Base-by-base conservation (phyloP, 2,329 filamentous ascomycete genomes). In the Trichophyton equinum region DNA sequence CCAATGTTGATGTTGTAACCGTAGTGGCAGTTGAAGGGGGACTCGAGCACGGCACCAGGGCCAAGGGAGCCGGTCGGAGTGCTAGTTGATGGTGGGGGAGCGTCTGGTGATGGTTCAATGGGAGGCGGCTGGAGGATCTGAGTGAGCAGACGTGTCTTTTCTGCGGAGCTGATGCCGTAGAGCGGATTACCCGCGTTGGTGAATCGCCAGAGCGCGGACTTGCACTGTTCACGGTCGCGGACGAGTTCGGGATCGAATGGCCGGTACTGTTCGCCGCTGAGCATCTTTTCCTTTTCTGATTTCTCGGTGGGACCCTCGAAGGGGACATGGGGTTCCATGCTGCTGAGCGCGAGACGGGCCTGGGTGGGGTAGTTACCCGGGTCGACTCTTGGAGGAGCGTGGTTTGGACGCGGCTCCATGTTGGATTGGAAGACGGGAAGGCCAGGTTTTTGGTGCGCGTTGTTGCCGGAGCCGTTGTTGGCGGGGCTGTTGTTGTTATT, bases 1-100 rank as follows among this genome's bases (percentile, higher is more conserved):
- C 89, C 91, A 66, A 99, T 88, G 56, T 82, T 82, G 67, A 97
- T 87, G 72, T 99, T 97, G 76, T 96, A 97, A 0, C 94, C 94
- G 69, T 96, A 96, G 69, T 96, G 91, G 71, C 92, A 96, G 55
- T 81, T 85, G 72, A 99, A 97, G 0, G 92, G 92, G 2, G 88
- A 85, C 68, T 96, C 90, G 27, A 99, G 87, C 47, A 86, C 79
- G 4, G 89, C 86, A 60, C 86, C 84, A 15, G 85, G 82, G n/a
- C 89, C 89, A 4, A 94, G 82, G 25, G 82, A 61, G 82, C 88
- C 60, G 77, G 64, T 62, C 72, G 8, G 80, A 75, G 53, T 80
- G 79, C 44, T 75, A 66, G 80, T 74, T 4, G 78, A 77, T 1
- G 81, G 81, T n/a, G 84, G 81, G 25, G 67, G 68, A 38, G 64